A percentile compares a stretch with the other conserved stretches of the same genome.
phyloP scores from a whole-genome alignment of 2,329 filamentous ascomycete species.

The Penicillium brasilianum region DNA sequence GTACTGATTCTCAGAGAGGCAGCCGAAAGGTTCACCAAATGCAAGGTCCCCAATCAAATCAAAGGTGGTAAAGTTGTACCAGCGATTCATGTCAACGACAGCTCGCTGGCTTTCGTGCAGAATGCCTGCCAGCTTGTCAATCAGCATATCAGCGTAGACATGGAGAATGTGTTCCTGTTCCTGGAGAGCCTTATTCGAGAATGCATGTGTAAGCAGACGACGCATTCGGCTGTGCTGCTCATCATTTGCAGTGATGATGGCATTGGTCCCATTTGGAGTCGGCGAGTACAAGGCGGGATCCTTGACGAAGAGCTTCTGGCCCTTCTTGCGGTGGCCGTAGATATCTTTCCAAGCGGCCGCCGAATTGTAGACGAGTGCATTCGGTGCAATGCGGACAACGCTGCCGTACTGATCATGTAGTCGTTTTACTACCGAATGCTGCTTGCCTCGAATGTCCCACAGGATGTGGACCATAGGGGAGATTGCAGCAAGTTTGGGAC shows the following conservation, averaged over 20 bases:
- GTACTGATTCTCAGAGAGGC: background rate
- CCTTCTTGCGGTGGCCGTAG: slow-evolving; percentile 40
- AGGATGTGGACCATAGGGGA: background rate
- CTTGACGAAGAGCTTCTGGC: slow-evolving; percentile 31
- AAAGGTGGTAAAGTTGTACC: background rate
- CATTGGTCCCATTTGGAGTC: slow-evolving; percentile 28
- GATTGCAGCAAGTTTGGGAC: background rate
- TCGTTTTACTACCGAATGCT: background rate
- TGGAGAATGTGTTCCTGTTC: background rate
- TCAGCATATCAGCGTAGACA: background rate
- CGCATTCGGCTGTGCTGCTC: slow-evolving; percentile 1
- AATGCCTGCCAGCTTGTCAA: background rate
- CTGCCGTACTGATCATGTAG: background rate
- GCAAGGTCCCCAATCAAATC: background rate
- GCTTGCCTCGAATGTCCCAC: background rate
- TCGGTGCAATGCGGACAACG: background rate
- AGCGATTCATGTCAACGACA: background rate
- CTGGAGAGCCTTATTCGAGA: background rate
- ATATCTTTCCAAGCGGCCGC: slow-evolving; percentile 32
- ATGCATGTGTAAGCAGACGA: background rate
- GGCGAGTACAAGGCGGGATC: slow-evolving; percentile 30
- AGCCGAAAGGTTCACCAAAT: background rate
- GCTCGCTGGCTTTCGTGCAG: background rate
- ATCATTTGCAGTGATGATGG: slow-evolving; percentile 28
- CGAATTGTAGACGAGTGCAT: background rate